Evolutionary conservation across 805 yeast genomes (phyloP).

Genomic region (Huiozyma naganishii): DNA sequence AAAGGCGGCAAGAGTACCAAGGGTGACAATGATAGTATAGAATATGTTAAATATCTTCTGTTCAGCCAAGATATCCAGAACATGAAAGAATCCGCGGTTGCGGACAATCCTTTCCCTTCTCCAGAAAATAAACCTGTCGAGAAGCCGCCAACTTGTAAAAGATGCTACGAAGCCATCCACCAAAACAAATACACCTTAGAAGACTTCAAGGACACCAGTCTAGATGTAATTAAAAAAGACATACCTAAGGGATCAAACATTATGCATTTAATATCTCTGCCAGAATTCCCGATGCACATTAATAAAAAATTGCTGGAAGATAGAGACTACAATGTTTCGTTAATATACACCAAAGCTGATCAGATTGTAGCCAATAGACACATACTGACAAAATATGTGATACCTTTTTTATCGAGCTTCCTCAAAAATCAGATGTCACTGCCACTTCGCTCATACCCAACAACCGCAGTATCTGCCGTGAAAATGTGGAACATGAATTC

Average conservation of each 20-base stretch:
- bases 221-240: constrained; percentile 22
- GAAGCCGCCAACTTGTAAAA: constrained; percentile 33
- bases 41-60: constrained; percentile 21
- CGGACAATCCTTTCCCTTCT: not conserved
- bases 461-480: constrained; percentile 16
- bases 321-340: constrained; percentile 6
- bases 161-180: constrained; percentile 46
- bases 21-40: constrained; percentile 3
- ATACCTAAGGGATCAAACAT: constrained; percentile 37
- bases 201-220: constrained; percentile 22
- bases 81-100: constrained; percentile 9
- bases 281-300: constrained; percentile 63
- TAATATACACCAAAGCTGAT: constrained; percentile 25
- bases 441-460: not conserved
- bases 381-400: constrained; percentile 15
- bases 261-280: constrained; percentile 52
- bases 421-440: constrained; percentile 9
- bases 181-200: constrained; percentile 32
- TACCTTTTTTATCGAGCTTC: constrained; percentile 25
- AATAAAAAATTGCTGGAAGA: constrained; percentile 18
- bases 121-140: not conserved
- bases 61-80: constrained; percentile 22
- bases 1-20: constrained; percentile 1
- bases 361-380: constrained; percentile 19
- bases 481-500: constrained; percentile 22